Conservation (phyloP, 306 rosid genomes). For the Pyrus bretschneideri region DNA sequence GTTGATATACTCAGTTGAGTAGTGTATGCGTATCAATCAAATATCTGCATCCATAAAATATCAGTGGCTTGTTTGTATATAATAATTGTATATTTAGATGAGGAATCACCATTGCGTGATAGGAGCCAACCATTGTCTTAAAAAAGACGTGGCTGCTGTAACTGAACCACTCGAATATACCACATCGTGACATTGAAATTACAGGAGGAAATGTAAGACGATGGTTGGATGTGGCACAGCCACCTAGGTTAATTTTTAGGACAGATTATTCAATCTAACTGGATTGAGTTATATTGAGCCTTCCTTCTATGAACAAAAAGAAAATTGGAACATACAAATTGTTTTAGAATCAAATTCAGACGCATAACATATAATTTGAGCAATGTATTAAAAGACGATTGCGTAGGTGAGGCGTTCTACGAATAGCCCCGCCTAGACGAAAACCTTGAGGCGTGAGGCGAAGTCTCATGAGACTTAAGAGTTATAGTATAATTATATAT, state of each 20-base stretch:
- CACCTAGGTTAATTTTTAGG: background rate
- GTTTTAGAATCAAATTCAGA: no score
- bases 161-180: background rate
- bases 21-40: background rate
- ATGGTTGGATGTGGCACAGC: background rate
- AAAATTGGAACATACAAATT: background rate
- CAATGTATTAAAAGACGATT: no score
- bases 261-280: background rate
- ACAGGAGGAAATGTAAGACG: background rate
- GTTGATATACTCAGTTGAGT: background rate
- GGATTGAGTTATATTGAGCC: background rate
- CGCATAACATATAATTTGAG: no score
- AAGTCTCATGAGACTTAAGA: no score
- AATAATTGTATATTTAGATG: background rate
- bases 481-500: no score
- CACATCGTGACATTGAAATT: background rate
- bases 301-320: background rate
- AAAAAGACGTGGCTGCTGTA: background rate
- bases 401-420: no score
- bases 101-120: background rate
- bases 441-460: fast-evolving
- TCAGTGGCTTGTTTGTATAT: background rate
- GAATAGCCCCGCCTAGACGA: fast-evolving
- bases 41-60: background rate
- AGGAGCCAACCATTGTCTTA: background rate